These are phyloP conservation scores for Gossypium raimondii DNA, from an alignment of 345 rosid genomes.

Conservation along the genomic window DNA sequence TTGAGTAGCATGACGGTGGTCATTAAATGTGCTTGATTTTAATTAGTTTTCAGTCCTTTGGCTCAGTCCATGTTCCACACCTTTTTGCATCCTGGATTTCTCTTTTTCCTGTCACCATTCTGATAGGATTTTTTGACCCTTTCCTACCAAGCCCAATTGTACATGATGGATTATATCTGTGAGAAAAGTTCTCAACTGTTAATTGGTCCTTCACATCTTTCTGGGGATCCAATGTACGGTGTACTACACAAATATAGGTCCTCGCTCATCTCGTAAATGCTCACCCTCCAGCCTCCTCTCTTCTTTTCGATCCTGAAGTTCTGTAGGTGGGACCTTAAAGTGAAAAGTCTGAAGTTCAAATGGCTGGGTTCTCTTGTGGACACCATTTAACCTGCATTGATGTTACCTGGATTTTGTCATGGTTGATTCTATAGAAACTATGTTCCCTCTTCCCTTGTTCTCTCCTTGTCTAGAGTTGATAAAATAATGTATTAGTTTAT, in stretches of 20 bases:
- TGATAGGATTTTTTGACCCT: not conserved
- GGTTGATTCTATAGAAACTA: too few species aligned
- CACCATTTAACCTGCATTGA: not conserved
- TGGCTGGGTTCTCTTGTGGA: not conserved
- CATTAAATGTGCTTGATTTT: conserved; percentile 1
- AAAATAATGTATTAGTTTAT: too few species aligned
- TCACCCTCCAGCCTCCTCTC: not conserved
- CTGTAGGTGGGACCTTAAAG: not conserved
- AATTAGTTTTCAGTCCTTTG: not conserved
- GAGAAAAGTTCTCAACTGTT: not conserved
- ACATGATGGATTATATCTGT: not conserved
- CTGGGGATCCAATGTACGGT: not conserved
- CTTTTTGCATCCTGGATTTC: not conserved
- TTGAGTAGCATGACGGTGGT: not conserved
- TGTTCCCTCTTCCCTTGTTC: too few species aligned
- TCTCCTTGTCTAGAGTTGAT: too few species aligned
- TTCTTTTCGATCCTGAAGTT: not conserved
- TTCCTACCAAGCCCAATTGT: not conserved
- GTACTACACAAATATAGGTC: not conserved
- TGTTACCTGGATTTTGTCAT: not conserved
- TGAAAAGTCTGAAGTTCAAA: conserved; percentile 8
- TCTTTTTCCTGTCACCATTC: not conserved
- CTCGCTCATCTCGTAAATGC: not conserved
- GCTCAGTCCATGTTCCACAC: not conserved
- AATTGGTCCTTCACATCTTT: not conserved